Percentiles rank a stretch among this genome's conserved stretches.
Conservation (phyloP, 2,329 filamentous ascomycete species). For the Fusarium secorum region DNA sequence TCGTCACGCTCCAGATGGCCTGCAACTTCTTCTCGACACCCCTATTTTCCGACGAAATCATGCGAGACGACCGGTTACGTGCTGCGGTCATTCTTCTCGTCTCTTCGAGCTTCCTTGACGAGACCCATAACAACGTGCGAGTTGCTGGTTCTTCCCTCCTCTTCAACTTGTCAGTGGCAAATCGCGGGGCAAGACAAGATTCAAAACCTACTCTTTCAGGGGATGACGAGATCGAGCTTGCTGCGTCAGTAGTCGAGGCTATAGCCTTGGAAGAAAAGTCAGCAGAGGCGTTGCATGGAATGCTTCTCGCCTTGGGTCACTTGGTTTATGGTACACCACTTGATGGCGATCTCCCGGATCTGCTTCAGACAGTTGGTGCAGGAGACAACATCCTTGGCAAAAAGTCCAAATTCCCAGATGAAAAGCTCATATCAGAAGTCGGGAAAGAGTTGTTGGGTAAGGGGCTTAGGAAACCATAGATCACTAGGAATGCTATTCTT, state of each 20-base stretch:
- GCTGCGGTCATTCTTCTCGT: conserved; percentile 72
- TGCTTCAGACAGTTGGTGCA: conserved; percentile 82
- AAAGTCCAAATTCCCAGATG: conserved; percentile 62
- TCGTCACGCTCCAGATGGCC: conserved; percentile 82
- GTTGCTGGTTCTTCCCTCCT: conserved; percentile 84
- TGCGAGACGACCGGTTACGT: conserved; percentile 61
- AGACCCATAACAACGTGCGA: conserved; percentile 74
- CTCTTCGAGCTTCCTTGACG: conserved; percentile 80
- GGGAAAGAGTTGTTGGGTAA: conserved; percentile 60
- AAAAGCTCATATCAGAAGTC: conserved; percentile 65
- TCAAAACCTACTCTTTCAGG: conserved; percentile 68
- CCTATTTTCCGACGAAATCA: conserved; percentile 72
- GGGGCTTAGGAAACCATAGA: conserved; percentile 52
- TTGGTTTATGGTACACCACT: conserved; percentile 74
- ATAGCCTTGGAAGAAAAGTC: conserved; percentile 67
- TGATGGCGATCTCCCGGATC: conserved; percentile 78
- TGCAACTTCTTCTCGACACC: conserved; percentile 86
- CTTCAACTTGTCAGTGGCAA: conserved; percentile 80
- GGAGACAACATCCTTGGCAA: conserved; percentile 68
- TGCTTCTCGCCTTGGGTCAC: conserved; percentile 78
- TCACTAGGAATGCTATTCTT: not conserved
- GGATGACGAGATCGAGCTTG: conserved; percentile 79
- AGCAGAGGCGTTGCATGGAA: conserved; percentile 76
- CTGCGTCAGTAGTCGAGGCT: conserved; percentile 81
- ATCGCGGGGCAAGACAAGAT: conserved; percentile 70